These are phyloP conservation scores for Mortierella alpina DNA, from an alignment of 192 early-diverging fungal species.

Conservation along the genomic window DNA sequence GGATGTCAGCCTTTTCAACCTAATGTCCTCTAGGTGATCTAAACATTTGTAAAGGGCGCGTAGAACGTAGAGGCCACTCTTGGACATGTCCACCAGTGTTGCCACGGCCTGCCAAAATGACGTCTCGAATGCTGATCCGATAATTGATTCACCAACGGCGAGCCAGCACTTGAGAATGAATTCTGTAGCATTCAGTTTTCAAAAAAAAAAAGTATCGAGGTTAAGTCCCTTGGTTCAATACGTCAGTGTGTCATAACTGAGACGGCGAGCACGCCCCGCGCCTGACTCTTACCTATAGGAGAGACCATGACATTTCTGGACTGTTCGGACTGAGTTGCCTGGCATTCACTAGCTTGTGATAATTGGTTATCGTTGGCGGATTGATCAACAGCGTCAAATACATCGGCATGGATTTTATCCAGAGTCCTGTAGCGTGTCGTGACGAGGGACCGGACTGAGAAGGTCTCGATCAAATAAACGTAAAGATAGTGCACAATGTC, in stretches of 20 bases:
- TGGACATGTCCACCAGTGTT: slow-evolving; percentile 29
- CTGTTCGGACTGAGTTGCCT: background rate
- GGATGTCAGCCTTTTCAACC: slow-evolving; percentile 6
- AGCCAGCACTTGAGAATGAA: slow-evolving; percentile 46
- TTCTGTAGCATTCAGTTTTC: slow-evolving; percentile 3
- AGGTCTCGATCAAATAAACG: slow-evolving; percentile 16
- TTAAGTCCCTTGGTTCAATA: background rate
- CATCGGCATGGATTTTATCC: slow-evolving; percentile 19
- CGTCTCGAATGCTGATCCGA: slow-evolving; percentile 22
- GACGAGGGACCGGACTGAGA: slow-evolving; percentile 19
- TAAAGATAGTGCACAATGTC: slow-evolving; percentile 35
- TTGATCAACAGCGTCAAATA: slow-evolving; percentile 3
- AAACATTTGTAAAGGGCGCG: slow-evolving; percentile 26
- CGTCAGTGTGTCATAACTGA: background rate
- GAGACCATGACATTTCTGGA: slow-evolving; percentile 6
- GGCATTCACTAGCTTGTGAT: slow-evolving; percentile 2
- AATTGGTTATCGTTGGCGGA: background rate
- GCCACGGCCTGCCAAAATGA: slow-evolving; percentile 32
- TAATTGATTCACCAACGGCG: slow-evolving; percentile 27
- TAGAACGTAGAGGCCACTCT: slow-evolving; percentile 6
- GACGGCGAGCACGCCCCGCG: background rate
- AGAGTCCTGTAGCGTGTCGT: slow-evolving; percentile 15
- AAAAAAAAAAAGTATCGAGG: background rate
- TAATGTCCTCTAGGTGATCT: slow-evolving; percentile 35
- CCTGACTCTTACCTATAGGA: slow-evolving; percentile 9